Evolutionary conservation across 108 stramenopile species (phyloP).

Genomic region (Nitzschia sp.): DNA sequence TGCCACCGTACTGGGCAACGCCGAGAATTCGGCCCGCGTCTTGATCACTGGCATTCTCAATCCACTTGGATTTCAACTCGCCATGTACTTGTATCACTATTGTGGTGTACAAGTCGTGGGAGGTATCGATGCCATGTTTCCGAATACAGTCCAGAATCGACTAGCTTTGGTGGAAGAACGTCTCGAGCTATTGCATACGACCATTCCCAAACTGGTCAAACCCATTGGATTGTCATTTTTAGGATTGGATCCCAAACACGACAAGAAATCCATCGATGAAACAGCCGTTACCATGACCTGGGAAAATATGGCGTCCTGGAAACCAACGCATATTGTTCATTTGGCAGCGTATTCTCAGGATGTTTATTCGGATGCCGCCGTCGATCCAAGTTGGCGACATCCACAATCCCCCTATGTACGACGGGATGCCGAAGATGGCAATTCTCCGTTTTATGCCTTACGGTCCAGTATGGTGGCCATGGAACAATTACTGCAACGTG

Average conservation of each 20-base stretch:
- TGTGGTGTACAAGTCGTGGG: slow-evolving; percentile 68
- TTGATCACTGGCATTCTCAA: slow-evolving; percentile 78
- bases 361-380: slow-evolving; percentile 31
- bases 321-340: slow-evolving; percentile 82
- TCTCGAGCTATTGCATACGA: slow-evolving; percentile 44
- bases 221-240: slow-evolving; percentile 54
- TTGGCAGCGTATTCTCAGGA: slow-evolving; percentile 58
- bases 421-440: slow-evolving; percentile 16
- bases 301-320: slow-evolving; percentile 2
- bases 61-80: slow-evolving; percentile 64
- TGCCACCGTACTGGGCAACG: slow-evolving; percentile 25
- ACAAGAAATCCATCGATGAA: not conserved
- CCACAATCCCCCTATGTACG: slow-evolving; percentile 32
- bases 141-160: slow-evolving; percentile 65
- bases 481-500: slow-evolving; percentile 62
- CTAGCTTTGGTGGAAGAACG: slow-evolving; percentile 55
- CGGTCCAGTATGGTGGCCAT: slow-evolving; percentile 58
- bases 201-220: slow-evolving; percentile 38
- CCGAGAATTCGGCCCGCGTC: slow-evolving; percentile 41
- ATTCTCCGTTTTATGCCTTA: slow-evolving; percentile 52
- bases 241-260: slow-evolving; percentile 57
- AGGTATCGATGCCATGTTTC: slow-evolving; percentile 68
- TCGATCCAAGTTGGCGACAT: slow-evolving; percentile 33
- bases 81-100: slow-evolving; percentile 53
- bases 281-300: too few species aligned